phyloP scores from a whole-genome alignment of 2,329 filamentous ascomycete species.

The Teratosphaeriaceae sp. region DNA sequence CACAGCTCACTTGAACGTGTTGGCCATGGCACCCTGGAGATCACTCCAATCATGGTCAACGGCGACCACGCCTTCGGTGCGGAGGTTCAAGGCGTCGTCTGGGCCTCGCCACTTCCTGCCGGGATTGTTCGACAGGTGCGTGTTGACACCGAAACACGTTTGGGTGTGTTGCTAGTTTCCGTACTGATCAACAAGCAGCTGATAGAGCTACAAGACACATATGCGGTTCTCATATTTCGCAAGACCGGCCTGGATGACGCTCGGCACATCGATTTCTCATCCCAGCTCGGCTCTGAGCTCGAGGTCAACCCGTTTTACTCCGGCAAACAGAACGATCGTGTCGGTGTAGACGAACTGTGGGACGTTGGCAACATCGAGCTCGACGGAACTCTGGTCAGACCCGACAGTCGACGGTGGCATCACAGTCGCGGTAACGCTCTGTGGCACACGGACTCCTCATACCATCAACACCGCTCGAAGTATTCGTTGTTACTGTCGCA shows the following conservation, averaged over 20 bases:
- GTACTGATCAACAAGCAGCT: not conserved
- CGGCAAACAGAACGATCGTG: not conserved
- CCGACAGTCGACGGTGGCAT: not conserved
- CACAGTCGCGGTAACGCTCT: conserved; percentile 1
- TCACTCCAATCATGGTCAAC: not conserved
- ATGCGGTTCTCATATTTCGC: conserved; percentile 1
- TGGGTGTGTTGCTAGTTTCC: too few relatives aligned
- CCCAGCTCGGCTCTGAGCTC: not conserved
- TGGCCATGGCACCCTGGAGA: not conserved
- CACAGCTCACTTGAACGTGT: too few relatives aligned
- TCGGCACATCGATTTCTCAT: not conserved
- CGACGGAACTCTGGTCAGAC: not conserved
- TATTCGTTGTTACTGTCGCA: conserved; percentile 1
- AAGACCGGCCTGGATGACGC: not conserved
- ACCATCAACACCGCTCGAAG: conserved; percentile 1
- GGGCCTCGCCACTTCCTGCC: not conserved
- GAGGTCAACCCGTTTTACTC: conserved; percentile 3
- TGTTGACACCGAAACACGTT: not conserved
- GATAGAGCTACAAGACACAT: not conserved
- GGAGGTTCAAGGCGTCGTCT: not conserved
- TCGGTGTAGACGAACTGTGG: not conserved
- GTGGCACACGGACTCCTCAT: conserved; percentile 4
- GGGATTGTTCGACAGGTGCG: not conserved
- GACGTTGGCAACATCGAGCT: conserved; percentile 2
- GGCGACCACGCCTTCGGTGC: conserved; percentile 1